Conservation (phyloP, 352 stramenopile species). For the Phytophthora meadii region DNA sequence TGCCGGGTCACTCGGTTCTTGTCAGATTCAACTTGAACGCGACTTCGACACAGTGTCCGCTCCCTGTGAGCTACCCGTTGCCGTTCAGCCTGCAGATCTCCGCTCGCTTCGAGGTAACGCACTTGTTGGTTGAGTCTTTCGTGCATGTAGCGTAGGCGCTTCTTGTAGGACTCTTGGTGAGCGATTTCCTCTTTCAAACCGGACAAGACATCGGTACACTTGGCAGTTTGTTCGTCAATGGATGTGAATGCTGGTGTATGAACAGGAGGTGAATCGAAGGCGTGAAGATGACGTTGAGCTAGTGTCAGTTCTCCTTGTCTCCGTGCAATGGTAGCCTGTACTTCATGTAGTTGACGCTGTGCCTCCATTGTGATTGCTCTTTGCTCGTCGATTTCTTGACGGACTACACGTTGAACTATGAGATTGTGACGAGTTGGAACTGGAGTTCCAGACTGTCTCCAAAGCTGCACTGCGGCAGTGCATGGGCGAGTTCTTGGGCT, state of each 20-base stretch:
- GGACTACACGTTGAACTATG: conserved; percentile 51
- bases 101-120: conserved; percentile 47
- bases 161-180: conserved; percentile 63
- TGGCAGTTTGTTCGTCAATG: conserved; percentile 2
- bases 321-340: conserved; percentile 38
- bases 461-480: conserved; percentile 19
- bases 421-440: conserved; percentile 15
- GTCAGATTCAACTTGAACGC: conserved; percentile 47
- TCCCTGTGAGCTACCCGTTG: conserved; percentile 35
- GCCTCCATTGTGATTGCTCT: conserved; percentile 50
- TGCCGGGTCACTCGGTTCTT: conserved; percentile 37
- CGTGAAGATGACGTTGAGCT: conserved; percentile 44
- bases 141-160: conserved; percentile 54
- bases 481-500: conserved; percentile 29
- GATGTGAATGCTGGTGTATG: neutral
- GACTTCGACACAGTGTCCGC: conserved; percentile 42
- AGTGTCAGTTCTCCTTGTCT: conserved; percentile 51
- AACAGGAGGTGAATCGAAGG: conserved; percentile 23
- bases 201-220: conserved; percentile 9
- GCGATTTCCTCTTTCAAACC: conserved; percentile 53
- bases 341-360: conserved; percentile 51
- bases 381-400: conserved; percentile 67
- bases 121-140: conserved; percentile 47
- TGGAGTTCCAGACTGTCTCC: conserved; percentile 24
- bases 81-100: conserved; percentile 40